Evolutionary conservation across 2,329 filamentous ascomycete species (phyloP), one percentile per base, ranked within the genome.

Genomic region (Penicillium hordei): DNA sequence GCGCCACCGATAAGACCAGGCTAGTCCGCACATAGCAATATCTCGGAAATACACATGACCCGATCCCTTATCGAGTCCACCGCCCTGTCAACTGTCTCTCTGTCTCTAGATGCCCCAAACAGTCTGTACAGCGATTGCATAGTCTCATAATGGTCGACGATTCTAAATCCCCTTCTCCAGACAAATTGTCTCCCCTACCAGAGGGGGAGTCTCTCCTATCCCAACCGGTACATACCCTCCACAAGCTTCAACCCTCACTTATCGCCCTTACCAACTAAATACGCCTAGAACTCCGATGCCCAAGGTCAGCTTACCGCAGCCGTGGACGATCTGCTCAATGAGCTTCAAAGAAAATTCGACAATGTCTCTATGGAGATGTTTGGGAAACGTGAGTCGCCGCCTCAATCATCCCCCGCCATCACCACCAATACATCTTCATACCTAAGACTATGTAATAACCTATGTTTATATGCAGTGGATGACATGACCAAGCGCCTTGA

Each of bases 401-500:
- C 27, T 27, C 31, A 43, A 31, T 21, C 5, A 15, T 25, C 5
- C 12, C 17, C 15, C 19, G 10, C 17, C 12, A 12, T 15, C 21
- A 8, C 1, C 13, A 17, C 23, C 25, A 25, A 34, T 7, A 42
- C 7, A 27, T 17, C 15, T 19, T 48, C 2, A 42, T 46, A 19
- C 33, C 4, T 33, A 13, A n/a, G 36, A 52, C 8, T n/a, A 4
- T 8, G n/a, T 8, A 48, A 25, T 36, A 36, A 54, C 52, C 48
- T n/a, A 40, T 48, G 8, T 15, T 9, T n/a, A 21, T 52, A 43
- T 15, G 27, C 60, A 96, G 92, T 97, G 89, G 93, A 96, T 70
- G 92, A 96, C 62, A 96, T 97, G 92, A 89, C 90, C 15, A 83
- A 89, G 60, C 86, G 93, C 27, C 78, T 97, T 23, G 93, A 97